Conservation (phyloP, 2,329 filamentous ascomycete genomes). For the Pseudocercospora eumusae region DNA sequence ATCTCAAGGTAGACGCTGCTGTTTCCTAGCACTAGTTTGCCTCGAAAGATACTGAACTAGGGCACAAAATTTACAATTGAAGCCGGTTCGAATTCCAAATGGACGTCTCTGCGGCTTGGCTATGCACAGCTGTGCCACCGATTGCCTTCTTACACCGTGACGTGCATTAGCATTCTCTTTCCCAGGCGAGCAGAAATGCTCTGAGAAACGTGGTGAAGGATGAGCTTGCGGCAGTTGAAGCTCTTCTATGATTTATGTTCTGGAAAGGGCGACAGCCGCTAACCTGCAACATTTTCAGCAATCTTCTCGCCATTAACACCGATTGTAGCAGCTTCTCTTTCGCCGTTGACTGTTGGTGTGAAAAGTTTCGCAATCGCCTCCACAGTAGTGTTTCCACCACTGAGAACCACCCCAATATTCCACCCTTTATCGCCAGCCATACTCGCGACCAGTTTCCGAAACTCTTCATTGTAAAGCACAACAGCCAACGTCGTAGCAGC, state of each 20-base stretch:
- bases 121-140: not conserved
- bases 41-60: not conserved
- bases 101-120: not conserved
- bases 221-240: not conserved
- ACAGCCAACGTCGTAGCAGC: slow-evolving; percentile 82
- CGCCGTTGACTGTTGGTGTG: slow-evolving; percentile 32
- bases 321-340: slow-evolving; percentile 46
- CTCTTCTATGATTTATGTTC: not conserved
- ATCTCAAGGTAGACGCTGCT: not conserved
- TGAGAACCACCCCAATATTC: slow-evolving; percentile 65
- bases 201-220: not conserved
- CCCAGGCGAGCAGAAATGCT: not conserved
- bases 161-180: not conserved
- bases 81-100: not conserved
- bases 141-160: not conserved
- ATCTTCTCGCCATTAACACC: slow-evolving; percentile 45
- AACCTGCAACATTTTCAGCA: slow-evolving; percentile 50
- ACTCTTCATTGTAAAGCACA: slow-evolving; percentile 82
- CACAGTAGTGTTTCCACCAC: slow-evolving; percentile 65
- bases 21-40: not conserved
- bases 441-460: slow-evolving; percentile 66
- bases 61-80: not conserved
- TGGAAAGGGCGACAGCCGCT: not conserved
- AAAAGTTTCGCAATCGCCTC: slow-evolving; percentile 62
- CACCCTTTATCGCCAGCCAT: slow-evolving; percentile 74